Evolutionary conservation across 371 early-diverging fungal species (phyloP), one percentile per base, ranked within the genome.

Genomic region (Parasitella parasitica): DNA sequence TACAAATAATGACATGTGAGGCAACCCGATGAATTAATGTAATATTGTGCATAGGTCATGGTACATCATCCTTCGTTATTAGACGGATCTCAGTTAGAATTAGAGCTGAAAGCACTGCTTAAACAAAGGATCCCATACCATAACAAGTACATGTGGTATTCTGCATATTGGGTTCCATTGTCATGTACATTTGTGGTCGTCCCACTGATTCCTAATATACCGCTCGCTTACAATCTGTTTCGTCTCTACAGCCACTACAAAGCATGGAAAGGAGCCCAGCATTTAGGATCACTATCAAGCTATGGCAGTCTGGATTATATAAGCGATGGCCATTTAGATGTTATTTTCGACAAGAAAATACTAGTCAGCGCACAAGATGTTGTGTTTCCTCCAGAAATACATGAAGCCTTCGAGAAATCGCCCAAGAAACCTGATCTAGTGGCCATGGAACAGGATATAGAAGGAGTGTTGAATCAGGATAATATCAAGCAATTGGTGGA

Each of bases 231-330:
- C 72, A 94, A 94, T 63, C 59, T 90, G 22, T 92, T 90, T 63
- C 88, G 94, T 5, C 73, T 92, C 15, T 91, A 91, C 75, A 89
- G 90, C 48, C 91, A 94, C 59, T 92, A 89, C 73, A 88, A 88
- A 77, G 90, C 90, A 1, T 82, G 76, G 50, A 83, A 85, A 35
- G 91, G 91, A 0, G 89, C 87, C 0, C 82, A 82, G 49, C 84
- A 86, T 53, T 55, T 89, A 34, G 67, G 74, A 26, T 59, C 71
- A 12, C 36, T 85, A 12, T 30, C 67, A 22, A 60, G 72, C 28
- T 65, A 69, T 37, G 50, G 39, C 9, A 49, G 50, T 16, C 32
- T 56, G 4, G 18, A 49, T 4, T 54, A 37, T 9, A 49, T 48
- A 13, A 34, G 36, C 0, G 54, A 61, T 35, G 6, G 34, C 0